A percentile compares a stretch with the other conserved stretches of the same genome.
Evolutionary conservation across 306 rosid species (phyloP).

Genomic region (Citrullus colocynthis): DNA sequence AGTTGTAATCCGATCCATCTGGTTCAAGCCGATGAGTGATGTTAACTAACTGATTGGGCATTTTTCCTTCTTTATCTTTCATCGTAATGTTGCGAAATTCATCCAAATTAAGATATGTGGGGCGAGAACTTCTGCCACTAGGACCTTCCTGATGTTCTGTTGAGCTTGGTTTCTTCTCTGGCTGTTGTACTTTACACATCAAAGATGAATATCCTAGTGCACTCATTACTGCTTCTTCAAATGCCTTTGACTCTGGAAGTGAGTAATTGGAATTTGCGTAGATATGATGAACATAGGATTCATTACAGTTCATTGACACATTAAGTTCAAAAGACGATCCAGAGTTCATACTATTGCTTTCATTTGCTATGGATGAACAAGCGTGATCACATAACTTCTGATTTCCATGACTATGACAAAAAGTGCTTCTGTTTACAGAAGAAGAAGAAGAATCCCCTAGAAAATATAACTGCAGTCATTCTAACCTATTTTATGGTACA

Average conservation of each 20-base stretch:
- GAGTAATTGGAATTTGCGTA: constrained; percentile 18
- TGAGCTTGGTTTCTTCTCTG: constrained; percentile 16
- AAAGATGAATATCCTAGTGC: constrained; percentile 35
- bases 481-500: not conserved
- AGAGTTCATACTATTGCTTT: constrained; percentile 18
- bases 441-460: constrained; percentile 21
- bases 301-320: constrained; percentile 24
- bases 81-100: constrained; percentile 30
- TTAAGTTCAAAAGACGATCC: constrained; percentile 28
- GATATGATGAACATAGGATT: constrained; percentile 17
- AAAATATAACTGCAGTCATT: constrained; percentile 4
- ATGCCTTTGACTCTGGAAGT: constrained; percentile 19
- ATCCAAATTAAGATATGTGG: constrained; percentile 35
- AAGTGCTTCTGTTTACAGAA: constrained; percentile 23
- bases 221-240: constrained; percentile 36
- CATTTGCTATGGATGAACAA: constrained; percentile 18
- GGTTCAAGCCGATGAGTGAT: constrained; percentile 60
- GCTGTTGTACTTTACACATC: constrained; percentile 34
- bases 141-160: constrained; percentile 10
- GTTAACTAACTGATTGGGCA: constrained; percentile 25
- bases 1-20: constrained; percentile 66
- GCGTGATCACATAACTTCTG: constrained; percentile 11
- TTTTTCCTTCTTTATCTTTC: constrained; percentile 23
- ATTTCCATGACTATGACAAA: constrained; percentile 15
- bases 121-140: constrained; percentile 19